phyloP scores from a whole-genome alignment of 805 yeast genomes.

The Ogataea methanolica region DNA sequence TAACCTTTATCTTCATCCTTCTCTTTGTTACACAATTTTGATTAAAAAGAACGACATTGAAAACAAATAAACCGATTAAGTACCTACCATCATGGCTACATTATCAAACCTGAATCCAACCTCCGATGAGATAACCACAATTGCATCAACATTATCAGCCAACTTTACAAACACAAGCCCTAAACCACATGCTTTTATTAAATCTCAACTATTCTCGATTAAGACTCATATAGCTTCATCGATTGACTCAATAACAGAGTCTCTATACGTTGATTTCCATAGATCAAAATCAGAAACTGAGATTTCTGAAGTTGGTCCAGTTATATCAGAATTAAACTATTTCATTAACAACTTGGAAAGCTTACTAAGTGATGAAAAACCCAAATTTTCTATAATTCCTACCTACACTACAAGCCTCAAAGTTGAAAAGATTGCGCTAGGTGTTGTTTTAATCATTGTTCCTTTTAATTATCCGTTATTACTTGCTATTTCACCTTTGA shows the following conservation, averaged over 20 bases:
- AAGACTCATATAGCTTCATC: slow-evolving; percentile 62
- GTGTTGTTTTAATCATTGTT: slow-evolving; percentile 66
- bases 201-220: slow-evolving; percentile 60
- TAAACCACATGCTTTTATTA: slow-evolving; percentile 49
- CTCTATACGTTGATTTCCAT: slow-evolving; percentile 63
- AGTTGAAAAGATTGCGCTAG: slow-evolving; percentile 45
- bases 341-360: slow-evolving; percentile 54
- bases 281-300: slow-evolving; percentile 60
- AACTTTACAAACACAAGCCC: slow-evolving; percentile 40
- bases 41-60: too few species aligned
- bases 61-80: too few species aligned
- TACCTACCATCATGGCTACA: slow-evolving; percentile 6
- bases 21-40: too few species aligned
- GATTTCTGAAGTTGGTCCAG: slow-evolving; percentile 49
- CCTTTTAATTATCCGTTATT: slow-evolving; percentile 81
- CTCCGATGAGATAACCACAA: slow-evolving; percentile 41
- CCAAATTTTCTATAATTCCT: slow-evolving; percentile 32
- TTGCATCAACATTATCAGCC: slow-evolving; percentile 37
- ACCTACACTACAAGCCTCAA: slow-evolving; percentile 20
- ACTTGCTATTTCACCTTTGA: slow-evolving; percentile 59
- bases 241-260: slow-evolving; percentile 47
- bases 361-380: slow-evolving; percentile 54
- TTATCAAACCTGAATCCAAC: slow-evolving; percentile 35
- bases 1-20: too few species aligned
- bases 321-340: slow-evolving; percentile 51